A percentile compares a stretch with the other conserved stretches of the same genome.
Conservation (phyloP, 2,329 filamentous ascomycete species). For the Aspergillus quadrilineatus region DNA sequence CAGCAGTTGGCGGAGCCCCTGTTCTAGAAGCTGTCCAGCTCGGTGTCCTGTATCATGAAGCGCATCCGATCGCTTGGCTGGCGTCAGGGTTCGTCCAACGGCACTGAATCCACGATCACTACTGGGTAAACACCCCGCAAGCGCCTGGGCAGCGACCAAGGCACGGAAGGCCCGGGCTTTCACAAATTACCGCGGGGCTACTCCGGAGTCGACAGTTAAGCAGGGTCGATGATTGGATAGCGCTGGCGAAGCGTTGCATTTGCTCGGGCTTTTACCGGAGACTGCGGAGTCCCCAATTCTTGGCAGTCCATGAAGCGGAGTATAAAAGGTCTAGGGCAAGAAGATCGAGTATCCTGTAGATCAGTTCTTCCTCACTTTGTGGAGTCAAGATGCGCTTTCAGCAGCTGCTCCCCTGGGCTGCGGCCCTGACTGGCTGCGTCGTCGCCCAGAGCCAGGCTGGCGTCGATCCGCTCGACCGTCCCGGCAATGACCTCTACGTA, state of each 20-base stretch:
- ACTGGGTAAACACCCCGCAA: neutral
- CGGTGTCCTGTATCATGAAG: no score
- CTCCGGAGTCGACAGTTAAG: neutral
- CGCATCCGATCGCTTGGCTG: neutral
- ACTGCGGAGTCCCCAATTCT: neutral
- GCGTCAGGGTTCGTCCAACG: neutral
- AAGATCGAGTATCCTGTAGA: neutral
- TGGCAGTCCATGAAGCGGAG: neutral
- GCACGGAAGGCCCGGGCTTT: neutral
- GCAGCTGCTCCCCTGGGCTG: constrained; percentile 15
- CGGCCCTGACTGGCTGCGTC: constrained; percentile 13
- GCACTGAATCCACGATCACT: neutral
- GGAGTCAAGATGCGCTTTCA: constrained; percentile 15
- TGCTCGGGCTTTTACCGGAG: constrained; percentile 15
- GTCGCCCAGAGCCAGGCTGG: constrained; percentile 19
- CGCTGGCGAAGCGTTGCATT: neutral
- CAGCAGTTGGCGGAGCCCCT: no score
- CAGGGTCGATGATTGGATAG: neutral
- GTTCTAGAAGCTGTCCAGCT: no score
- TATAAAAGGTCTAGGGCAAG: neutral
- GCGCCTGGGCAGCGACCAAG: neutral
- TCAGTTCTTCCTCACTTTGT: neutral
- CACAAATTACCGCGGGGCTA: neutral
- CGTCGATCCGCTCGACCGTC: constrained; percentile 26
- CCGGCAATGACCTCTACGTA: constrained; percentile 39